Conservation (phyloP, 805 yeast genomes). For the Schwanniomyces polymorphus region DNA sequence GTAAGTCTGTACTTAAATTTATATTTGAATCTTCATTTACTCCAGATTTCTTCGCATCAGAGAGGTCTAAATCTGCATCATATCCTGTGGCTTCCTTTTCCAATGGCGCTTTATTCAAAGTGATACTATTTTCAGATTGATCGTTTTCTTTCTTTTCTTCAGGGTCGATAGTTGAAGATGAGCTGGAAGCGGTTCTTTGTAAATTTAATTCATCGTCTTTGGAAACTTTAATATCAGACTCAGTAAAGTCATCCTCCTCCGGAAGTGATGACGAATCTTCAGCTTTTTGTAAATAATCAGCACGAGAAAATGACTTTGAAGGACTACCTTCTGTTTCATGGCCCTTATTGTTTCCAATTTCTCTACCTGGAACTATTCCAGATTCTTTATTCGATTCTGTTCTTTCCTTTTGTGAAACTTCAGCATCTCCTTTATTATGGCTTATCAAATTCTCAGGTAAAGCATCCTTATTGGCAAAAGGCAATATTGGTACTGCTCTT, state of each 20-base stretch:
- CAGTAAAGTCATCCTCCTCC: constrained; percentile 23
- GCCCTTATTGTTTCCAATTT: too few species aligned
- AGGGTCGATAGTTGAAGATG: not conserved
- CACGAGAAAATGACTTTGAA: not conserved
- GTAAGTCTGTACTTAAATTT: not conserved
- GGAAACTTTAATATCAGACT: constrained; percentile 12
- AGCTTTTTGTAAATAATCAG: not conserved
- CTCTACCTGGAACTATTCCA: not conserved
- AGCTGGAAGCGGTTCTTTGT: not conserved
- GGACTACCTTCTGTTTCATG: constrained; percentile 2
- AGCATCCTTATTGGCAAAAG: constrained; percentile 44
- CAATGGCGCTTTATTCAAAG: constrained; percentile 8
- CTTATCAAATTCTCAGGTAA: constrained; percentile 11
- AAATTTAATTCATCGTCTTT: not conserved
- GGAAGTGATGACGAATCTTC: constrained; percentile 15
- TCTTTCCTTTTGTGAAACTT: constrained; percentile 2
- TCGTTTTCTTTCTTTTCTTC: not conserved
- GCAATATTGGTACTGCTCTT: constrained; percentile 53
- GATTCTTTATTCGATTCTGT: not conserved
- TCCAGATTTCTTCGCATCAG: constrained; percentile 21
- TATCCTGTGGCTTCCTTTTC: constrained; percentile 53
- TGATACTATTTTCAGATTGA: constrained; percentile 10
- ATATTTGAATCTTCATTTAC: not conserved
- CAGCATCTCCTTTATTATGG: constrained; percentile 7
- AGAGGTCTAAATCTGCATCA: constrained; percentile 63